Conservation (phyloP, 2,329 filamentous ascomycete species). For the Talaromyces sp. region DNA sequence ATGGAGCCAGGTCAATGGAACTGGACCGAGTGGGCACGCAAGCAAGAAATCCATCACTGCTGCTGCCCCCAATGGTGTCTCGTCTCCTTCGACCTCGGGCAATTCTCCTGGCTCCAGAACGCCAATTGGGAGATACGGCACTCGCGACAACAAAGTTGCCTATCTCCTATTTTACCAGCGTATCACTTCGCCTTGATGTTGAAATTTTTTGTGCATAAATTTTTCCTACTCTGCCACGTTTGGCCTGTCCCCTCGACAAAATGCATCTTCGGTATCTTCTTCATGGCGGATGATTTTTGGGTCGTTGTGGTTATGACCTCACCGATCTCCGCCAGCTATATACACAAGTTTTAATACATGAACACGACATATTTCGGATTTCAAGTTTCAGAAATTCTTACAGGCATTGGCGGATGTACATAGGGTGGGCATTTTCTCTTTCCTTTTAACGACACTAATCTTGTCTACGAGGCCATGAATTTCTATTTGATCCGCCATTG, state of each 20-base stretch:
- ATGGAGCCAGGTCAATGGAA: constrained; percentile 82
- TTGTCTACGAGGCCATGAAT: constrained; percentile 12
- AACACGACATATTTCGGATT: constrained; percentile 1
- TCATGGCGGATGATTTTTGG: neutral
- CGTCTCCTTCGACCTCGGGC: constrained; percentile 47
- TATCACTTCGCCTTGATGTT: constrained; percentile 34
- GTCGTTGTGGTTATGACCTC: neutral
- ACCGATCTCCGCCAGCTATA: neutral
- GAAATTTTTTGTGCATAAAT: neutral
- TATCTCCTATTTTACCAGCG: constrained; percentile 95
- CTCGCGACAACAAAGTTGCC: constrained; percentile 93
- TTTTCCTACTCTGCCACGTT: neutral
- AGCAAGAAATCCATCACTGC: constrained; percentile 64
- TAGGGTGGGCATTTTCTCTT: constrained; percentile 6
- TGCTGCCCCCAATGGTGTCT: constrained; percentile 56
- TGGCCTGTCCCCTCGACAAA: neutral
- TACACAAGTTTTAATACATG: neutral
- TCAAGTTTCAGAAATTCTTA: neutral
- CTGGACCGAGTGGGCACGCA: constrained; percentile 34
- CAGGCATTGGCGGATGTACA: constrained; percentile 9
- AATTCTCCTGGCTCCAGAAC: constrained; percentile 53
- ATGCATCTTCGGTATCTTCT: neutral
- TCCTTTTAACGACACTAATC: constrained; percentile 7
- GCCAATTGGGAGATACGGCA: constrained; percentile 50
- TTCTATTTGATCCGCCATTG: neutral